Evolutionary conservation across 441 rosid species (phyloP).

Genomic region (Rhodomyrtus psidioides): DNA sequence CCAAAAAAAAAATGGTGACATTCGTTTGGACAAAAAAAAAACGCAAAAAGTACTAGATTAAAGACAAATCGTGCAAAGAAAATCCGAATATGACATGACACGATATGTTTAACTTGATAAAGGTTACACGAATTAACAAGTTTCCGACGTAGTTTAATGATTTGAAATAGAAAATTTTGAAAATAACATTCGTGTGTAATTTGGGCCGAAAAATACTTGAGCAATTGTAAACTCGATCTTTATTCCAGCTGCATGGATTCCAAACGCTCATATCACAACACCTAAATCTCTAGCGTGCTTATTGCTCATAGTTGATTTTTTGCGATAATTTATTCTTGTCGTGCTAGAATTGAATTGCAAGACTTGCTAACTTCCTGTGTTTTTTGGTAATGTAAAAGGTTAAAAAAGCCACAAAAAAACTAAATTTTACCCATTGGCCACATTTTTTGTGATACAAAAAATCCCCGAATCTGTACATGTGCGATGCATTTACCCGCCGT

Average conservation of each 20-base stretch:
- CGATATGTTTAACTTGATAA: accelerated
- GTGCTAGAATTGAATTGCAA: not conserved
- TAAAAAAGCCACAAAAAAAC: no score
- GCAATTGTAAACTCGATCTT: not conserved
- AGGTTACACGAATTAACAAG: not conserved
- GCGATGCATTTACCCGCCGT: no score
- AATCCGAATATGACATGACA: not conserved
- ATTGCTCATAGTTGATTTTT: accelerated
- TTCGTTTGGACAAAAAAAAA: not conserved
- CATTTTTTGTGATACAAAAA: no score
- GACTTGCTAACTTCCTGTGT: accelerated
- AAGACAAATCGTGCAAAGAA: not conserved
- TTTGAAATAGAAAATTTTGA: not conserved
- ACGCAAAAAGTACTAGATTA: not conserved
- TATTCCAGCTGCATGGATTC: no score
- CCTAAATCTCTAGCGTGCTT: not conserved
- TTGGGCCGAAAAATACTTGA: not conserved
- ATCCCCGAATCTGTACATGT: no score
- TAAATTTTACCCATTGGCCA: no score
- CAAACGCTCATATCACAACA: not conserved
- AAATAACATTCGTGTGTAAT: no score
- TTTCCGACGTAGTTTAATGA: not conserved
- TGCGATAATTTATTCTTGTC: not conserved
- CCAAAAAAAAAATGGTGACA: not conserved
- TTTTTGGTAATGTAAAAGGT: no score